Conservation (phyloP, 495 filamentous ascomycete genomes). For the Usnea hakonensis region DNA sequence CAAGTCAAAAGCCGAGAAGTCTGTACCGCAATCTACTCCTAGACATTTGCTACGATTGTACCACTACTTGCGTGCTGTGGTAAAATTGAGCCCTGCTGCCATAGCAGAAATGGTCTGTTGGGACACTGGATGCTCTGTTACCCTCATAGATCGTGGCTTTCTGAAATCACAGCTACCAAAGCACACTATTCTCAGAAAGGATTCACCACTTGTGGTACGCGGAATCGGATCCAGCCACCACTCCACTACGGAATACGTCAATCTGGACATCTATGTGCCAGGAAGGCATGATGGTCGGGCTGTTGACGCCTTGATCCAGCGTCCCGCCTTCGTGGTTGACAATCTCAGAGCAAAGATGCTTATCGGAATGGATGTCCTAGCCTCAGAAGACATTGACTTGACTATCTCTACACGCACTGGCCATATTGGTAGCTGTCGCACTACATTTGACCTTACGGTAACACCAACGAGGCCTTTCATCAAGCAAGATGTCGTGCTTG, state of each 20-base stretch:
- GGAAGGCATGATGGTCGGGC: neutral
- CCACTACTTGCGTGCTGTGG: too few species aligned
- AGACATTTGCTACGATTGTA: too few species aligned
- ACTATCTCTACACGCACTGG: neutral
- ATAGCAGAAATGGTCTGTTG: too few species aligned
- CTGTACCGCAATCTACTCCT: too few species aligned
- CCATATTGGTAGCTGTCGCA: neutral
- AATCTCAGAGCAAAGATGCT: neutral
- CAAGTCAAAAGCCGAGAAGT: too few species aligned
- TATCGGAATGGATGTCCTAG: neutral
- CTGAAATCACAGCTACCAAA: neutral
- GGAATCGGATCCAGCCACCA: neutral
- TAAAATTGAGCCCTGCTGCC: too few species aligned
- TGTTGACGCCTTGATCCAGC: neutral
- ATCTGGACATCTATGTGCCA: neutral
- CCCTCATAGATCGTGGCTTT: neutral
- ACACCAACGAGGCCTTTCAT: neutral
- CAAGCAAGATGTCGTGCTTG: too few species aligned
- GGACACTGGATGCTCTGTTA: neutral
- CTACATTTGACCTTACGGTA: neutral
- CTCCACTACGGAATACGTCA: neutral
- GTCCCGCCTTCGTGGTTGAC: neutral
- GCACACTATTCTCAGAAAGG: neutral
- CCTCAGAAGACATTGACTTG: neutral
- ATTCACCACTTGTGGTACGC: neutral